Conservation (phyloP, 768 basidiomycete species). For the Pleurotus sapidus region DNA sequence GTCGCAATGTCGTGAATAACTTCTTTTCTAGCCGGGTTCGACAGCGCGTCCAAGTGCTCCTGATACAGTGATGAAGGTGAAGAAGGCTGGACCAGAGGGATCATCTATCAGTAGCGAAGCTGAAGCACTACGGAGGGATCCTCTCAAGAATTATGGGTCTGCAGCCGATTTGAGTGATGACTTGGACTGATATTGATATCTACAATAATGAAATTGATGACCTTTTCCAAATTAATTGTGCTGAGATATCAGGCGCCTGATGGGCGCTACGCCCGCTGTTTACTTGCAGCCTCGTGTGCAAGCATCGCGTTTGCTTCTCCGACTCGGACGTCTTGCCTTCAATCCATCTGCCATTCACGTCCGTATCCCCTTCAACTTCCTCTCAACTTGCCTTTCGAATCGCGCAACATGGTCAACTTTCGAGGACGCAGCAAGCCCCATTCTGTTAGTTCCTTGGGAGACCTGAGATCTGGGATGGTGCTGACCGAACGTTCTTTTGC, state of each 20-base stretch:
- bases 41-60: slow-evolving; percentile 31
- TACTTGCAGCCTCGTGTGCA: too few relatives aligned
- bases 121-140: slow-evolving; percentile 76
- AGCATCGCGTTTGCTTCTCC: not conserved
- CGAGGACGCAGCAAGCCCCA: not conserved
- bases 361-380: not conserved
- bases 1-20: slow-evolving; percentile 1
- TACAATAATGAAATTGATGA: too few relatives aligned
- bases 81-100: slow-evolving; percentile 42
- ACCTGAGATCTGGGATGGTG: not conserved
- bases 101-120: slow-evolving; percentile 56
- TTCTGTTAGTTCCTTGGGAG: not conserved
- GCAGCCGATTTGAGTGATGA: slow-evolving; percentile 13
- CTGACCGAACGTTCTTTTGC: not conserved
- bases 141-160: slow-evolving; percentile 68
- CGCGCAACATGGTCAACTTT: not conserved
- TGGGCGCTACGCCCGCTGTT: too few relatives aligned
- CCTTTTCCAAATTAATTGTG: too few relatives aligned
- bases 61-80: slow-evolving; percentile 70
- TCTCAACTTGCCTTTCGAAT: not conserved
- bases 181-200: not conserved
- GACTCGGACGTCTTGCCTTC: not conserved
- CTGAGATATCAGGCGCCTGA: not conserved
- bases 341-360: not conserved
- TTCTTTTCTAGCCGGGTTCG: slow-evolving; percentile 22